phyloP scores from a whole-genome alignment of 1,284 basidiomycete genomes.

The Boletus subluridellus region DNA sequence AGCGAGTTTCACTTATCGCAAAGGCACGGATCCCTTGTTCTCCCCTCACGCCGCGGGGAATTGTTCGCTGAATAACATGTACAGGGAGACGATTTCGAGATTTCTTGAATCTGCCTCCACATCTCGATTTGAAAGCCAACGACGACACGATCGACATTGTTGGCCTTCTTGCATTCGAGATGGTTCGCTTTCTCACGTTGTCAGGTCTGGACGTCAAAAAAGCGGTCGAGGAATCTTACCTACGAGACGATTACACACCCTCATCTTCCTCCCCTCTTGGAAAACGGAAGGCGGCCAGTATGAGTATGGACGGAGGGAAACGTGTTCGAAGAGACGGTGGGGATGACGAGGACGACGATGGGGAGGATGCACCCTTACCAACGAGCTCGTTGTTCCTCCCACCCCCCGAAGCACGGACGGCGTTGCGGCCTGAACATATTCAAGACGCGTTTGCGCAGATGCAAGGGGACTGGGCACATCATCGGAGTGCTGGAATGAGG shows the following conservation, averaged over 20 bases:
- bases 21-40: conserved; percentile 50
- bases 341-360: conserved; percentile 55
- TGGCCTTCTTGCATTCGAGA: conserved; percentile 95
- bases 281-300: conserved; percentile 59
- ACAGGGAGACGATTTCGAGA: too few relatives aligned
- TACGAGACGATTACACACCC: conserved; percentile 57
- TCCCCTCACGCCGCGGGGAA: too few relatives aligned
- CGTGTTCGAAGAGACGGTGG: conserved; percentile 47
- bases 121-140: conserved; percentile 87
- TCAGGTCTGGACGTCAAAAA: conserved; percentile 82
- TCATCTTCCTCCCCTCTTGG: conserved; percentile 52
- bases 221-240: conserved; percentile 67
- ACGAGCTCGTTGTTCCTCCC: conserved; percentile 73
- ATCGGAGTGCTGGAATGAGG: conserved; percentile 35
- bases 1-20: conserved; percentile 95
- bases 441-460: conserved; percentile 86
- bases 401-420: conserved; percentile 39
- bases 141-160: conserved; percentile 97
- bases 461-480: conserved; percentile 79
- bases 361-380: conserved; percentile 57
- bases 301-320: conserved; percentile 50
- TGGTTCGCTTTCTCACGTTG: conserved; percentile 89
- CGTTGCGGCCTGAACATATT: conserved; percentile 69
- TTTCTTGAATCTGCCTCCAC: conserved; percentile 75
- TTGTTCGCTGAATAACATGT: too few relatives aligned